Percentiles rank a stretch among this genome's conserved stretches.
These are phyloP conservation scores for Oehlia diaphana DNA, from an alignment of 192 early-diverging fungal species.

Conservation along the genomic window DNA sequence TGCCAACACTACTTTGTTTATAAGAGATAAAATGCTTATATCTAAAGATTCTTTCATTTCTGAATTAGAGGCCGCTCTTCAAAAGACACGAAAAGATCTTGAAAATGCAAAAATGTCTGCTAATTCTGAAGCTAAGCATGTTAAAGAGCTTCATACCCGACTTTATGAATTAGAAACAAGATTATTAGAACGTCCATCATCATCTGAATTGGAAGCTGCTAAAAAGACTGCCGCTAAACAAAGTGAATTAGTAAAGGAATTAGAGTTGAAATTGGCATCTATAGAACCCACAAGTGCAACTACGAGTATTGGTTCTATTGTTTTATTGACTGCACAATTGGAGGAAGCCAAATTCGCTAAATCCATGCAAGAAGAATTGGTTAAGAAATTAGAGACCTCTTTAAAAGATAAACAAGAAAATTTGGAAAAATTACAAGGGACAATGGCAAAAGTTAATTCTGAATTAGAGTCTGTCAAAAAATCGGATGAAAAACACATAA, in stretches of 20 bases:
- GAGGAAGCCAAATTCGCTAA: not conserved
- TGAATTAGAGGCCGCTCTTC: not conserved
- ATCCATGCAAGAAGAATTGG: not conserved
- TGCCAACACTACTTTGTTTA: not conserved
- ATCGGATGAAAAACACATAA: not conserved
- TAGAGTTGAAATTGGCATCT: not conserved
- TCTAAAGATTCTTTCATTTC: not conserved
- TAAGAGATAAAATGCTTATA: not conserved
- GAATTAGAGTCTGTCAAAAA: not conserved
- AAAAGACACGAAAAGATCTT: not conserved
- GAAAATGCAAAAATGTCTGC: conserved; percentile 2
- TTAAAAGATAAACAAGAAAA: conserved; percentile 1
- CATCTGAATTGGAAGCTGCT: not conserved
- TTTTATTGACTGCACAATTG: not conserved
- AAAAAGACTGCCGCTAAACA: not conserved
- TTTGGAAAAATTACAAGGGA: not conserved
- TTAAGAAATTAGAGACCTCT: not conserved
- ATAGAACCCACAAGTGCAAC: not conserved
- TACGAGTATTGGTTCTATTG: not conserved
- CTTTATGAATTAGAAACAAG: not conserved
- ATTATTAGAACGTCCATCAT: not conserved
- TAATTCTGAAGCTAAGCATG: not conserved
- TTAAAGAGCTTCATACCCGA: not conserved
- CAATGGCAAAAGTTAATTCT: not conserved
- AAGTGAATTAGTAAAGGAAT: not conserved